Evolutionary conservation across 352 stramenopile species (phyloP).

Genomic region (Globisporangium okanoganense): DNA sequence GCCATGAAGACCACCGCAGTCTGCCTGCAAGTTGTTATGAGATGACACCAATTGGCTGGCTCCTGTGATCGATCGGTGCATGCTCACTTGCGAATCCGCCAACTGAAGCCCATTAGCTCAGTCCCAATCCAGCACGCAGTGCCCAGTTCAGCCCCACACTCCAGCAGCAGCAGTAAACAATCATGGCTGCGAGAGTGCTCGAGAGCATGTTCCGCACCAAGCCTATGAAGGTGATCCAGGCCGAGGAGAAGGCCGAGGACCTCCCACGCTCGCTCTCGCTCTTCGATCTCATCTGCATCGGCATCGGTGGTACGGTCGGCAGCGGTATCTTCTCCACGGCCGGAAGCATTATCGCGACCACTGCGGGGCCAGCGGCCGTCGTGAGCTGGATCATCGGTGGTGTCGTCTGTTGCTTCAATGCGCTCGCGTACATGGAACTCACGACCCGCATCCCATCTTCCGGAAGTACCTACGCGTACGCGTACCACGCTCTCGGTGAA

Average conservation of each 20-base stretch:
- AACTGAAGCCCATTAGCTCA: neutral
- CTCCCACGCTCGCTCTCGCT: conserved; percentile 56
- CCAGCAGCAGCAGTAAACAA: neutral
- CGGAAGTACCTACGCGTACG: conserved; percentile 90
- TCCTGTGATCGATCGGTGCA: neutral
- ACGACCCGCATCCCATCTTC: too few relatives aligned
- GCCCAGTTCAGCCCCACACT: neutral
- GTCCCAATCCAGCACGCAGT: too few relatives aligned
- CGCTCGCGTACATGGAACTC: too few relatives aligned
- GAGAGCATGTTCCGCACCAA: conserved; percentile 44
- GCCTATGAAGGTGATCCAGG: conserved; percentile 46
- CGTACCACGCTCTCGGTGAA: conserved; percentile 90
- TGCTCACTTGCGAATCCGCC: conserved; percentile 3
- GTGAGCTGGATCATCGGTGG: too few relatives aligned
- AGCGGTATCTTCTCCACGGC: conserved; percentile 79
- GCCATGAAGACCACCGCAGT: neutral
- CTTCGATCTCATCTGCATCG: conserved; percentile 84
- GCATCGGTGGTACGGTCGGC: conserved; percentile 85
- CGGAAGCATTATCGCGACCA: neutral
- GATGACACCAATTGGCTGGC: neutral
- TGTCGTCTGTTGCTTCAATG: too few relatives aligned
- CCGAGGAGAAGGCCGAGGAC: conserved; percentile 46
- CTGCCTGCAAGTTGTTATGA: neutral
- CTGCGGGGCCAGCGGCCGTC: too few relatives aligned
- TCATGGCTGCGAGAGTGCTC: conserved; percentile 7